phyloP scores from a whole-genome alignment of 495 filamentous ascomycete species.

The Parmelia sp. region DNA sequence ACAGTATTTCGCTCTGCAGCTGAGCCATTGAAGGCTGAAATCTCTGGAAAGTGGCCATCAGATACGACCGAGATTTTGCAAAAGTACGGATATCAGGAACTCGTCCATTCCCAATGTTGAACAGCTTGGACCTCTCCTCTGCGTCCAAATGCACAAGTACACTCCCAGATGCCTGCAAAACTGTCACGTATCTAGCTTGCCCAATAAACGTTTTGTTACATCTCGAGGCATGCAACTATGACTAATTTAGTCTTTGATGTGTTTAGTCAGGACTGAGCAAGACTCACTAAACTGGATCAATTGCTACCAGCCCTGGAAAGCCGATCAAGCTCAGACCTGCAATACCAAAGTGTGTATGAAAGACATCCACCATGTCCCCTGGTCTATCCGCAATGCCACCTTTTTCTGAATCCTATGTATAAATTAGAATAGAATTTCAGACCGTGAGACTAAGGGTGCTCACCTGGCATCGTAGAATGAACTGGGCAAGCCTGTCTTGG shows the following conservation, averaged over 20 bases:
- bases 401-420: constrained; percentile 61
- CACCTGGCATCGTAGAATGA: constrained; percentile 78
- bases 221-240: constrained; percentile 68
- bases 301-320: constrained; percentile 65
- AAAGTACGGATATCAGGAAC: too few species aligned
- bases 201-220: constrained; percentile 34
- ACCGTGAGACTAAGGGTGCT: constrained; percentile 19
- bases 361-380: constrained; percentile 93
- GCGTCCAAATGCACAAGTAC: not conserved
- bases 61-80: too few species aligned
- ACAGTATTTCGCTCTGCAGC: not conserved
- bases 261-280: not conserved
- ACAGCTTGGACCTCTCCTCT: not conserved
- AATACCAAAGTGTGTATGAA: constrained; percentile 85
- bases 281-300: constrained; percentile 83
- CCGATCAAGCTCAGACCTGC: constrained; percentile 80
- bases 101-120: not conserved
- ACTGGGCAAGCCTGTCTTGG: constrained; percentile 62
- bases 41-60: not conserved
- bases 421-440: constrained; percentile 22
- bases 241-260: constrained; percentile 16
- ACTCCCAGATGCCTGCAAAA: not conserved
- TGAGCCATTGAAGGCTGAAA: not conserved
- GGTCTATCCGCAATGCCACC: constrained; percentile 89
- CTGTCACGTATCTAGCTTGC: not conserved